Evolutionary conservation across 495 filamentous ascomycete genomes (phyloP).

Genomic region (Xylona heveae): DNA sequence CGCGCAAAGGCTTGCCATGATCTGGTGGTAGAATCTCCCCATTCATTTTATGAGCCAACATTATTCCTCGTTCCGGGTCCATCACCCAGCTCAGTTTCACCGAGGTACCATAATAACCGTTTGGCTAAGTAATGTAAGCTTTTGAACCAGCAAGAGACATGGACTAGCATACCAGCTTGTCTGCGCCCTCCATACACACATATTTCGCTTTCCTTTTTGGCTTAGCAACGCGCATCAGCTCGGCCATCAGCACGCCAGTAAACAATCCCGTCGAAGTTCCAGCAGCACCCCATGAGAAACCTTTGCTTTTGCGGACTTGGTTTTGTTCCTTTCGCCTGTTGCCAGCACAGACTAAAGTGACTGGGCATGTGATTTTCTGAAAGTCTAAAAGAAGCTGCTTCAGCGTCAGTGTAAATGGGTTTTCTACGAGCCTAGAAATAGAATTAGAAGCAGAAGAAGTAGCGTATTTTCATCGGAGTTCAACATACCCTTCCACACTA

Average conservation of each 20-base stretch:
- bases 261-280: constrained; percentile 79
- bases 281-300: constrained; percentile 89
- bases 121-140: constrained; percentile 30
- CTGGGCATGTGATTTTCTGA: constrained; percentile 66
- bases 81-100: constrained; percentile 77
- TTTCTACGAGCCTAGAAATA: constrained; percentile 39
- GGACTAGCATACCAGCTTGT: constrained; percentile 36
- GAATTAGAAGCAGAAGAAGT: constrained; percentile 8
- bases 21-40: constrained; percentile 68
- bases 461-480: too few relatives aligned
- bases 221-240: constrained; percentile 46
- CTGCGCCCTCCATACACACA: constrained; percentile 86
- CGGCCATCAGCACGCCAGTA: constrained; percentile 61
- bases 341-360: constrained; percentile 86
- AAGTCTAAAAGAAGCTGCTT: constrained; percentile 55
- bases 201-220: constrained; percentile 56
- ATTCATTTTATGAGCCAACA: constrained; percentile 89
- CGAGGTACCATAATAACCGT: constrained; percentile 79
- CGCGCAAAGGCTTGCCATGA: constrained; percentile 69
- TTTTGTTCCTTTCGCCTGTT: constrained; percentile 95
- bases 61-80: constrained; percentile 67
- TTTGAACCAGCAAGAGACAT: background rate
- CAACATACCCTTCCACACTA: constrained; percentile 50
- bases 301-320: constrained; percentile 73
- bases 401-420: constrained; percentile 52